Conservation (phyloP, 2,329 filamentous ascomycete genomes). For the Stenocarpella maydis region DNA sequence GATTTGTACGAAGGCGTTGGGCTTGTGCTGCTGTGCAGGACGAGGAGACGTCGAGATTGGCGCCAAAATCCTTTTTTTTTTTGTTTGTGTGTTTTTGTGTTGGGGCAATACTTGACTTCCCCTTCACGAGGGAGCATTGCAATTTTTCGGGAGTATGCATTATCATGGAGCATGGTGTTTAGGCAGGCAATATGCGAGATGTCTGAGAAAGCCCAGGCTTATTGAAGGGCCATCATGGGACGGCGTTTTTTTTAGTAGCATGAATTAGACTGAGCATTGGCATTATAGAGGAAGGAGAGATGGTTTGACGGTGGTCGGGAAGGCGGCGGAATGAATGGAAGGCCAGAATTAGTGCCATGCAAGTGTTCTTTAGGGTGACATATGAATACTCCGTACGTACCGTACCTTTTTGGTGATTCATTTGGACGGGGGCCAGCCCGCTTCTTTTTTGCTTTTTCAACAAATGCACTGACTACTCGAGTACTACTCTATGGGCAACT, state of each 20-base stretch:
- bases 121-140: neutral
- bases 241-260: neutral
- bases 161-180: slow-evolving; percentile 25
- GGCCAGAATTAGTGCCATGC: neutral
- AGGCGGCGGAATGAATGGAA: no score
- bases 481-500: slow-evolving; percentile 18
- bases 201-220: neutral
- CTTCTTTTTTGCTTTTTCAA: slow-evolving; percentile 11
- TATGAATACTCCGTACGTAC: neutral
- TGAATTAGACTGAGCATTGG: neutral
- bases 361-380: neutral
- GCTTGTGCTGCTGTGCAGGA: neutral
- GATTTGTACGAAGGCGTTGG: neutral
- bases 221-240: neutral
- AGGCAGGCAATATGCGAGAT: neutral
- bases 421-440: slow-evolving; percentile 13
- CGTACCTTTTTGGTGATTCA: neutral
- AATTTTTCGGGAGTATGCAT: neutral
- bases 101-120: neutral
- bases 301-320: no score
- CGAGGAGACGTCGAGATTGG: no score
- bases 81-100: neutral
- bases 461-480: slow-evolving; percentile 20
- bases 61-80: no score
- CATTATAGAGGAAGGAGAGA: neutral